A percentile compares a stretch with the other conserved stretches of the same genome.
These are phyloP conservation scores for Colletotrichum destructivum DNA, from an alignment of 2,329 filamentous ascomycete species.

Conservation along the genomic window DNA sequence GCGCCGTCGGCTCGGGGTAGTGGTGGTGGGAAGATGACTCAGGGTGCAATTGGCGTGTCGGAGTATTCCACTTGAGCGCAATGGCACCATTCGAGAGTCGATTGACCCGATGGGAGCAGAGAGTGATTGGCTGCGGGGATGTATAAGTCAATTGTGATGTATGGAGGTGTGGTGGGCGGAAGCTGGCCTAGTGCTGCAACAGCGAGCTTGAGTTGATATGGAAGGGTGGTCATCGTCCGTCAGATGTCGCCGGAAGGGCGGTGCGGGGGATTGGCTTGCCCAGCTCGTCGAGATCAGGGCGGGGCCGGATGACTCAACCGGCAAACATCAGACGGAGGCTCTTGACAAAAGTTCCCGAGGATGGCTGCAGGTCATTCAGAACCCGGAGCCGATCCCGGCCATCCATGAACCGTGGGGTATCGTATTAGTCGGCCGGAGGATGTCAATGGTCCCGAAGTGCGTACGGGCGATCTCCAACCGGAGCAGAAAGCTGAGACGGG, in stretches of 20 bases:
- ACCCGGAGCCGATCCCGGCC: background rate
- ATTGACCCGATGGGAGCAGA: background rate
- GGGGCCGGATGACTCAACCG: constrained; percentile 26
- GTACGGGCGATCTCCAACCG: background rate
- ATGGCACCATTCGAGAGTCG: background rate
- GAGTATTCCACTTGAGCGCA: background rate
- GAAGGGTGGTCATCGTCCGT: background rate
- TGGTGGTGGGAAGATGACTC: constrained; percentile 2
- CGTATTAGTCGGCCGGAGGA: background rate
- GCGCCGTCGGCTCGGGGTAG: background rate
- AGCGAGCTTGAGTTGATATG: background rate
- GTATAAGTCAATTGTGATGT: background rate
- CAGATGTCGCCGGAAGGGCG: constrained; percentile 13
- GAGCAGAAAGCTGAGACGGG: background rate
- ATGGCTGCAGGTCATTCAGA: constrained; percentile 12
- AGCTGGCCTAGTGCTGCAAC: background rate
- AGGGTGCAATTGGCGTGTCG: background rate
- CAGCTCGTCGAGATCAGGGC: background rate
- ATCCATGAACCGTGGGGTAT: background rate
- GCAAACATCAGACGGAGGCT: constrained; percentile 11
- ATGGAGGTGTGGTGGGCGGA: background rate
- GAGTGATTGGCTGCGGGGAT: background rate
- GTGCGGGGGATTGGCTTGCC: background rate
- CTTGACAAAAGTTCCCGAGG: constrained; percentile 17
- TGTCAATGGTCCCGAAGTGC: background rate